Percentiles rank a stretch among this genome's conserved stretches.
These are phyloP conservation scores for Cymbopogon citratus DNA, from an alignment of 176 grass and related monocot species.

Conservation along the genomic window DNA sequence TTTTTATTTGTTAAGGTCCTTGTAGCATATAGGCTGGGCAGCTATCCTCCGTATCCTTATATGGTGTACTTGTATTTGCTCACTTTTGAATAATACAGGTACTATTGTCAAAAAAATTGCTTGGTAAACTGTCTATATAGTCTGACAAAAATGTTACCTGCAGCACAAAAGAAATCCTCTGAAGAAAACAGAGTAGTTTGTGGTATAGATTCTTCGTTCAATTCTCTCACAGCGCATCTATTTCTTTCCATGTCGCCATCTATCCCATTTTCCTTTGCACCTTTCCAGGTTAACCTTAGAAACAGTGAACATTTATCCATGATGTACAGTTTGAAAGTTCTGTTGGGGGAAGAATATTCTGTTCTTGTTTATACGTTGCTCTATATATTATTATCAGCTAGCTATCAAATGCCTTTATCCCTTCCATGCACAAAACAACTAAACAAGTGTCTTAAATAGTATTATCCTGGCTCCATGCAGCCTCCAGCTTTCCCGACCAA, in stretches of 20 bases:
- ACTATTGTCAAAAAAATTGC: too few species aligned
- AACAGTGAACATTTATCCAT: not conserved
- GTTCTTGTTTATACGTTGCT: not conserved
- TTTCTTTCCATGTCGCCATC: not conserved
- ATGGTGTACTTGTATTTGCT: too few species aligned
- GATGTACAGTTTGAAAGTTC: not conserved
- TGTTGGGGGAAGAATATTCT: constrained; percentile 2
- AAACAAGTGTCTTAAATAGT: not conserved
- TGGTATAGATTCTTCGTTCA: constrained; percentile 2
- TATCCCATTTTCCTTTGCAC: not conserved
- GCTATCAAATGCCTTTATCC: not conserved
- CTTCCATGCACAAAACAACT: not conserved
- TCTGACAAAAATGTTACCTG: not conserved
- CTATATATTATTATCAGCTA: not conserved
- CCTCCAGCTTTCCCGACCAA: not conserved
- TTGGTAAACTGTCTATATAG: too few species aligned
- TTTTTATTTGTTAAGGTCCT: too few species aligned
- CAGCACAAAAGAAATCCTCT: not conserved
- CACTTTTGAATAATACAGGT: too few species aligned
- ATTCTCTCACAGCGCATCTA: not conserved
- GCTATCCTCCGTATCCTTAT: too few species aligned
- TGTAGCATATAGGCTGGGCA: too few species aligned
- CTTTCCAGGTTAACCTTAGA: not conserved
- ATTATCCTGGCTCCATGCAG: not conserved
- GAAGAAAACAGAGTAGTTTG: not conserved